Evolutionary conservation across 306 rosid genomes (phyloP), one percentile per base, ranked within the genome.

Genomic region (Sicyos baderoa): DNA sequence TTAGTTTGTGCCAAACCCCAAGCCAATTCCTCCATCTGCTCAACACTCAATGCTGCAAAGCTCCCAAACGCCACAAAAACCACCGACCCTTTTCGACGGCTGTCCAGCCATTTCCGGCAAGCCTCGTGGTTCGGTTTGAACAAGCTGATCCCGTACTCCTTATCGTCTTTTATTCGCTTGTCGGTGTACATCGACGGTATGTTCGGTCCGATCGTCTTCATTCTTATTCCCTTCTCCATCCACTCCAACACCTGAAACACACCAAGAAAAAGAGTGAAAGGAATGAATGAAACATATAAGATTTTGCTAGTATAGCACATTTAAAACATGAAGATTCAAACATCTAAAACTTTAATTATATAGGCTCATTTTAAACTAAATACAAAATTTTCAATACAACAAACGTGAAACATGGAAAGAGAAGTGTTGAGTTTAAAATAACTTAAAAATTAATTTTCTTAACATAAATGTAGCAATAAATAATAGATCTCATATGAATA

Each of bases 51-150:
- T 0, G 22, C 11, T 0, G 79, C 73, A 47, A 35, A 27, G 71
- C 82, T 79, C 9, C 79, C 76, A 17, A 79, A 79, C 1, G 76
- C 70, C 2, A 75, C 76, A 5, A 62, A 75, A 7, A 79, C 74
- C 4, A 79, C 79, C 0, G 74, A 62, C 9, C 44, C 67, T 7
- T 52, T 53, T 3, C 2, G 70, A 29, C 45, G 68, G 12, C 21
- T 7, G 18, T 65, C 65, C 4, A 79, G 76, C 79, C 79, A 79
- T 25, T 71, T 52, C 4, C 6, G 61, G 9, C 77, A 66, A 22
- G 22, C 40, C 45, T 64, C 70, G 5, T 2, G 19, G 10, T 48
- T 27, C 6, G 70, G 56, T 3, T 42, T 62, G 51, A 51, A 51
- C 3, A 74, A 22, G 51, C 21, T 64, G 8, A 74, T 14, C 2